phyloP scores from a whole-genome alignment of 441 rosid species.

The Euphorbia corollata region DNA sequence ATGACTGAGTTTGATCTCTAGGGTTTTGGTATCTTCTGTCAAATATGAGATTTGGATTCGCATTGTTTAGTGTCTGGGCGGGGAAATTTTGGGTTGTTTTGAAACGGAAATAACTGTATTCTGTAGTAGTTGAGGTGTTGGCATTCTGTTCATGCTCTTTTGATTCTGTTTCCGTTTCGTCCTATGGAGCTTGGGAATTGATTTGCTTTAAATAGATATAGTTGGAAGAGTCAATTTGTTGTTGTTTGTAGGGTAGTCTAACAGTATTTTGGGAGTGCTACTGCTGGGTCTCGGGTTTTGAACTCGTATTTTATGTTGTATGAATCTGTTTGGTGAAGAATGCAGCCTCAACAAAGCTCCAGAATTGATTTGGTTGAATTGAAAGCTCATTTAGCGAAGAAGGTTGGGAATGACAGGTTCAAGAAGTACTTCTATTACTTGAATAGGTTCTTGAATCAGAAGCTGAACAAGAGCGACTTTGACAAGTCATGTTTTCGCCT shows the following conservation, averaged over 20 bases:
- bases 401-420: constrained; percentile 68
- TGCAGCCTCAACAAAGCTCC: constrained; percentile 69
- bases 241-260: constrained; percentile 28
- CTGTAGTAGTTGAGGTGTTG: constrained; percentile 14
- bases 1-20: constrained; percentile 42
- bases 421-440: constrained; percentile 63
- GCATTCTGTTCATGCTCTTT: constrained; percentile 22
- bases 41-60: constrained; percentile 55
- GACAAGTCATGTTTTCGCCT: constrained; percentile 58
- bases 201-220: constrained; percentile 34
- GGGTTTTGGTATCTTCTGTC: constrained; percentile 45
- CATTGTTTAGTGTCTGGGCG: constrained; percentile 41
- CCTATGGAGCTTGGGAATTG: constrained; percentile 25
- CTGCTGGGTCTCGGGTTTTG: constrained; percentile 16
- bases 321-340: constrained; percentile 44
- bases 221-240: constrained; percentile 31
- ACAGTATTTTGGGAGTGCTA: constrained; percentile 22
- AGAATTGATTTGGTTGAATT: constrained; percentile 77
- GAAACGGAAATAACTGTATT: constrained; percentile 36
- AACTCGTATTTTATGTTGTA: constrained; percentile 41
- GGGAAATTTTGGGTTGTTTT: constrained; percentile 40
- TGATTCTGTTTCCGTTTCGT: constrained; percentile 10
- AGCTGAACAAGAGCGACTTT: constrained; percentile 70
- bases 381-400: constrained; percentile 62
- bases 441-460: constrained; percentile 68